Conservation (phyloP, 768 basidiomycete genomes). For the Suillus hirtellus region DNA sequence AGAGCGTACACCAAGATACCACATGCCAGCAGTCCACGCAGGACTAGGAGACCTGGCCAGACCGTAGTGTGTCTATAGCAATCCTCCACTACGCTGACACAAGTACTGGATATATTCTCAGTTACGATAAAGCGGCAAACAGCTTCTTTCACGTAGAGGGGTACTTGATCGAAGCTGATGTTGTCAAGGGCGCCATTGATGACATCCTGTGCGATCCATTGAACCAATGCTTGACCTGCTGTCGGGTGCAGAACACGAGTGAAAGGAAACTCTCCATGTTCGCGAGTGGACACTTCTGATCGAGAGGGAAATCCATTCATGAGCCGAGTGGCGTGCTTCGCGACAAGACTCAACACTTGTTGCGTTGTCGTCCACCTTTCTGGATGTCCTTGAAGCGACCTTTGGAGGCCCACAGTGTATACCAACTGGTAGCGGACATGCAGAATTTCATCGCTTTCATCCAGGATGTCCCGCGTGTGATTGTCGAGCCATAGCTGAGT, state of each 20-base stretch:
- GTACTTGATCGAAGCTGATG: conserved; percentile 18
- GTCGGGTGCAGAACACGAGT: conserved; percentile 23
- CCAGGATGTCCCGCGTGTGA: background rate
- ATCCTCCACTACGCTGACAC: conserved; percentile 13
- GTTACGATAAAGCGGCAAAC: conserved; percentile 27
- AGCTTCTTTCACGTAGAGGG: background rate
- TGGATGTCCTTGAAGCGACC: conserved; percentile 29
- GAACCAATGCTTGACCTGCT: conserved; percentile 17
- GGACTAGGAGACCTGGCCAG: conserved; percentile 29
- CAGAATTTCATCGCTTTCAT: background rate
- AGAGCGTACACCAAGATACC: conserved; percentile 34
- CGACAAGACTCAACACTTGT: conserved; percentile 30
- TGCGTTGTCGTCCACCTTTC: conserved; percentile 37
- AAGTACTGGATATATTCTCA: conserved; percentile 2
- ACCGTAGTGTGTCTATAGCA: conserved; percentile 5
- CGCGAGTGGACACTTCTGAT: conserved; percentile 21
- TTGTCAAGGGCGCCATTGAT: conserved; percentile 18
- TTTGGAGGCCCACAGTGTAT: conserved; percentile 36
- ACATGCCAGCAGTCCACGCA: conserved; percentile 36
- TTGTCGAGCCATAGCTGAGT: conserved; percentile 16
- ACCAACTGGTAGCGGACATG: conserved; percentile 31
- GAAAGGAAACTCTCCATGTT: conserved; percentile 23
- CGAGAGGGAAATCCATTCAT: conserved; percentile 8
- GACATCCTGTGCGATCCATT: conserved; percentile 18
- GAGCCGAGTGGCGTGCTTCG: conserved; percentile 18